Conservation (phyloP, 768 basidiomycete genomes). For the Rhizopogon salebrosus region DNA sequence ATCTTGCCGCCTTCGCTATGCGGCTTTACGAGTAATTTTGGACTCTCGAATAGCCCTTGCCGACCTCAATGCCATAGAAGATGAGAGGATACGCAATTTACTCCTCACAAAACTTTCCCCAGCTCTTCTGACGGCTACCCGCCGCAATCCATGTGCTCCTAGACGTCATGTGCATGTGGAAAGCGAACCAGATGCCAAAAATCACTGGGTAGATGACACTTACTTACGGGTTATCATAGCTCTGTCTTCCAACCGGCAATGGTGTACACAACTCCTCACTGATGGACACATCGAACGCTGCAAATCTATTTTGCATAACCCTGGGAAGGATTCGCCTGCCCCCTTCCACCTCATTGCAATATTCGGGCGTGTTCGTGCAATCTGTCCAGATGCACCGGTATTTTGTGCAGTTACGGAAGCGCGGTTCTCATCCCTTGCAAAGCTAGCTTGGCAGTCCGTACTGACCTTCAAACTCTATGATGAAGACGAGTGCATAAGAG, state of each 20-base stretch:
- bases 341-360: background rate
- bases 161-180: no score
- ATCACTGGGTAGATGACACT: background rate
- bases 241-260: background rate
- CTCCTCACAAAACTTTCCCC: background rate
- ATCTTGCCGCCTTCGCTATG: background rate
- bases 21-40: background rate
- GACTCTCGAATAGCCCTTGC: background rate
- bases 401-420: background rate
- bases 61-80: background rate
- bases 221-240: background rate
- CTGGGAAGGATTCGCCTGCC: background rate
- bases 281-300: background rate
- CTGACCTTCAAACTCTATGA: background rate
- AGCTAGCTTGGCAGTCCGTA: background rate
- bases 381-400: background rate
- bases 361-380: background rate
- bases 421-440: background rate
- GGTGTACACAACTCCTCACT: background rate
- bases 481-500: background rate
- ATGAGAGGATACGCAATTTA: background rate
- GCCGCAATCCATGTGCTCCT: no score
- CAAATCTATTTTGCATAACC: background rate
- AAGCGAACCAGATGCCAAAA: background rate
- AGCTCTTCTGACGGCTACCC: background rate